phyloP scores from a whole-genome alignment of 768 basidiomycete species.

The Fibroporia radiculosa region DNA sequence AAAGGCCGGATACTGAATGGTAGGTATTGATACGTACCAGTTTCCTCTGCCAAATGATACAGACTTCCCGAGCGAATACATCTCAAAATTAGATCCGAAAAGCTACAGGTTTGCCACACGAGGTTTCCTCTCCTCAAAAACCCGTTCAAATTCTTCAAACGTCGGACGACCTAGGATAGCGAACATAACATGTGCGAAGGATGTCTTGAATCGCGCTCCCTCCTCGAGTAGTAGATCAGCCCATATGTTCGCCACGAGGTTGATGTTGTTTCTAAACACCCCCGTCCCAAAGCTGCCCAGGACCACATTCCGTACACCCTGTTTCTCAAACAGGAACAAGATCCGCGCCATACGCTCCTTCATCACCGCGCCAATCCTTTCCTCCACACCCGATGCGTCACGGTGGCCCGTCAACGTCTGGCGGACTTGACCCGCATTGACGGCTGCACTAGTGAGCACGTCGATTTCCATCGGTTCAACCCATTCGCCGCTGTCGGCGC shows the following conservation, averaged over 20 bases:
- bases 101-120: too few species aligned
- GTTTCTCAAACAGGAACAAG: conserved; percentile 54
- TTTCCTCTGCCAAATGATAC: too few species aligned
- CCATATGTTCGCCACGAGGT: conserved; percentile 55
- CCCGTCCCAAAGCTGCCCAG: conserved; percentile 77
- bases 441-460: conserved; percentile 66
- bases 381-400: conserved; percentile 39
- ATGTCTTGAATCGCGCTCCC: conserved; percentile 44
- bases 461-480: conserved; percentile 51
- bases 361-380: conserved; percentile 49
- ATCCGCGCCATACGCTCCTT: conserved; percentile 62
- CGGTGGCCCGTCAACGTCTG: conserved; percentile 14
- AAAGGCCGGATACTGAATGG: not conserved
- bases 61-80: too few species aligned
- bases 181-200: conserved; percentile 60
- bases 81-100: not conserved
- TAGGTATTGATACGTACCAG: too few species aligned
- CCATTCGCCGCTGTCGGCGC: conserved; percentile 54
- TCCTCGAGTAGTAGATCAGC: conserved; percentile 45
- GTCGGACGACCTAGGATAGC: conserved; percentile 52
- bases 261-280: conserved; percentile 61
- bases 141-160: conserved; percentile 32
- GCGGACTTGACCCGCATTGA: conserved; percentile 55
- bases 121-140: conserved; percentile 22
- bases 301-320: conserved; percentile 51